phyloP scores from a whole-genome alignment of 768 basidiomycete genomes.

The Lactarius hengduanensis region DNA sequence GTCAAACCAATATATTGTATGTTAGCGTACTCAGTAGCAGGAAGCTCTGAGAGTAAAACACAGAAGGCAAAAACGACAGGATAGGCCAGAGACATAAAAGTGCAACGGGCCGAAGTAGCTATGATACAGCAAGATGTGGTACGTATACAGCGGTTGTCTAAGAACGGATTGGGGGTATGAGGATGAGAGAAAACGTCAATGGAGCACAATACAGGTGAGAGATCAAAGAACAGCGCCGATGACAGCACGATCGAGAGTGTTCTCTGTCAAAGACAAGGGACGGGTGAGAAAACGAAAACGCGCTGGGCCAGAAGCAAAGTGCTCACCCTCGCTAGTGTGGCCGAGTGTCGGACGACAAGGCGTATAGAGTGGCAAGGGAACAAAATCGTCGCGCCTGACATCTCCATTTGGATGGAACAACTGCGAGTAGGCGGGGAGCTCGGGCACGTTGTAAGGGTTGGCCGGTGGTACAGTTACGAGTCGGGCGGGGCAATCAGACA shows the following conservation, averaged over 20 bases:
- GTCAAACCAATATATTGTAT: neutral
- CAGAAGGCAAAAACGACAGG: neutral
- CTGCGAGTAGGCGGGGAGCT: constrained; percentile 75
- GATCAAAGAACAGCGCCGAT: neutral
- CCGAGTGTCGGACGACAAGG: constrained; percentile 33
- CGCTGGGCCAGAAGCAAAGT: neutral
- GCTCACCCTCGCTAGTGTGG: constrained; percentile 2
- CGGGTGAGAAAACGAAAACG: neutral
- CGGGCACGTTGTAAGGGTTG: constrained; percentile 32
- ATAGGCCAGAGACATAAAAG: no score
- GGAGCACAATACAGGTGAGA: no score
- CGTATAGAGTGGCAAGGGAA: constrained; percentile 62
- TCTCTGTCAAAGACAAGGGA: neutral
- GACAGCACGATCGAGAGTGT: neutral
- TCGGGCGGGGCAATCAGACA: constrained; percentile 10
- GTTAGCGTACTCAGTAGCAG: neutral
- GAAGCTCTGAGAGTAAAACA: neutral
- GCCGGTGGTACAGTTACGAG: constrained; percentile 13
- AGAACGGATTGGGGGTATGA: neutral
- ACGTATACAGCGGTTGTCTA: constrained; percentile 11
- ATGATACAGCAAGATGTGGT: constrained; percentile 24
- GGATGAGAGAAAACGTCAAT: neutral
- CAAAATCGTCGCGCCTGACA: constrained; percentile 63
- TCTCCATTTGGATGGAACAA: constrained; percentile 75
- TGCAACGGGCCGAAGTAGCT: neutral